phyloP scores from a whole-genome alignment of 805 yeast species.

The Monosporozyma yasuniensis region DNA sequence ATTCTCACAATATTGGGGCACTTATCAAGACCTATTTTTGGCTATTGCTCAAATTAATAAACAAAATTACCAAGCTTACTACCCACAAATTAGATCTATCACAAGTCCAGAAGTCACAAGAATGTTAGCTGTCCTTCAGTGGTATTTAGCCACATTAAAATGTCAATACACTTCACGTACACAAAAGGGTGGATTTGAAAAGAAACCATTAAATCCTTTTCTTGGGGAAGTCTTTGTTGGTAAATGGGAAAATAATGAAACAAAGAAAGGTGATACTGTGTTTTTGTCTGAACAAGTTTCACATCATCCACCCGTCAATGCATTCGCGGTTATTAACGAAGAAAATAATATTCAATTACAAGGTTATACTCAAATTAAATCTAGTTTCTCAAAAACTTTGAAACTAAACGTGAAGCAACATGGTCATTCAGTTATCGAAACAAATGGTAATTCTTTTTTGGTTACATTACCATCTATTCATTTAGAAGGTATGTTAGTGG shows the following conservation, averaged over 20 bases:
- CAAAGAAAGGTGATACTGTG: constrained; percentile 61
- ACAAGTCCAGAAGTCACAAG: constrained; percentile 40
- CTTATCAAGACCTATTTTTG: constrained; percentile 74
- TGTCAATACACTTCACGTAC: constrained; percentile 91
- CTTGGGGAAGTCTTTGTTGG: constrained; percentile 92
- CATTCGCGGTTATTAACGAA: constrained; percentile 71
- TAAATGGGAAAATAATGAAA: constrained; percentile 59
- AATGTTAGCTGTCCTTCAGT: constrained; percentile 71
- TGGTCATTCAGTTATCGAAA: constrained; percentile 78
- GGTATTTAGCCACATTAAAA: constrained; percentile 86
- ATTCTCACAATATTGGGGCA: constrained; percentile 94
- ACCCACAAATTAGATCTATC: constrained; percentile 32
- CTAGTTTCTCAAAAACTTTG: constrained; percentile 66
- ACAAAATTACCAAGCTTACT: constrained; percentile 13
- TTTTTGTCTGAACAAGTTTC: constrained; percentile 87
- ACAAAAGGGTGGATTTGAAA: constrained; percentile 85
- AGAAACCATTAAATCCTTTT: constrained; percentile 94
- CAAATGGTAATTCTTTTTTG: constrained; percentile 57
- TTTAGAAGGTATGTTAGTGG: constrained; percentile 84
- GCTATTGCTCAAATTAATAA: constrained; percentile 47
- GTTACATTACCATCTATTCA: constrained; percentile 88
- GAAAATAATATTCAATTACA: constrained; percentile 59
- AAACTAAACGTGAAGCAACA: constrained; percentile 80
- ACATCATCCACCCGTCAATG: constrained; percentile 96
- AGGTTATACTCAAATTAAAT: constrained; percentile 85